Conservation (phyloP, 495 filamentous ascomycete species). For the Aspergillus taichungensis region DNA sequence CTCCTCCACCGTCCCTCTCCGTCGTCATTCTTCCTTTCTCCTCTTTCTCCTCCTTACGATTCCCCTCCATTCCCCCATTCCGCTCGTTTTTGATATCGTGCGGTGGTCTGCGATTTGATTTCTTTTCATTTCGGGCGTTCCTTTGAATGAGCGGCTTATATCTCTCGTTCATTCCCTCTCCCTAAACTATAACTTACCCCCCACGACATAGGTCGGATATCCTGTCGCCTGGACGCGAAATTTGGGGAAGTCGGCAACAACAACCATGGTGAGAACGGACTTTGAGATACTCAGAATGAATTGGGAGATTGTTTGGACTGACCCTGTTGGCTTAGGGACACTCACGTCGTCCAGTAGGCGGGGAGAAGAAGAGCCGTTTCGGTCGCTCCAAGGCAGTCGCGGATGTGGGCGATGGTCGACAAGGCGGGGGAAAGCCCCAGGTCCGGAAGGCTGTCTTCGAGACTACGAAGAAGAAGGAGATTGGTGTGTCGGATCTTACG, state of each 20-base stretch:
- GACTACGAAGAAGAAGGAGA: slow-evolving; percentile 95
- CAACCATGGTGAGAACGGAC: slow-evolving; percentile 22
- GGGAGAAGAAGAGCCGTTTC: slow-evolving; percentile 43
- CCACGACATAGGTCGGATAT: slow-evolving; percentile 24
- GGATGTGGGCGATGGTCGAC: slow-evolving; percentile 38
- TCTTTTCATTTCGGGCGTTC: slow-evolving; percentile 5
- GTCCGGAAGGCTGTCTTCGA: slow-evolving; percentile 95
- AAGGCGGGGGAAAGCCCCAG: slow-evolving; percentile 49
- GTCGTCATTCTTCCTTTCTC: slow-evolving; percentile 11
- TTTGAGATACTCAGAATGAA: not conserved
- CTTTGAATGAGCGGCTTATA: slow-evolving; percentile 11
- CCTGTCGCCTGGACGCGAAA: slow-evolving; percentile 25
- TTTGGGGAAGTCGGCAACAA: slow-evolving; percentile 21
- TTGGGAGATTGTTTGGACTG: slow-evolving; percentile 6
- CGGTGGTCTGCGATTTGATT: not conserved
- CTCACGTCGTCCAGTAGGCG: slow-evolving; percentile 40
- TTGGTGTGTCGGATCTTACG: slow-evolving; percentile 95
- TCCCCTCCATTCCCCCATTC: slow-evolving; percentile 4
- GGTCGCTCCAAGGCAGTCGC: slow-evolving; percentile 39
- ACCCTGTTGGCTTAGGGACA: slow-evolving; percentile 28
- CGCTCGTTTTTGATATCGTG: slow-evolving; percentile 8
- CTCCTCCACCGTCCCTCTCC: slow-evolving; percentile 12
- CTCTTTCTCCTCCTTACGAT: not conserved
- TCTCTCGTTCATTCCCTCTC: slow-evolving; percentile 9
- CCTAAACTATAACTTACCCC: slow-evolving; percentile 5